Evolutionary conservation across 768 basidiomycete genomes (phyloP).

Genomic region (Tricholoma furcatifolium): DNA sequence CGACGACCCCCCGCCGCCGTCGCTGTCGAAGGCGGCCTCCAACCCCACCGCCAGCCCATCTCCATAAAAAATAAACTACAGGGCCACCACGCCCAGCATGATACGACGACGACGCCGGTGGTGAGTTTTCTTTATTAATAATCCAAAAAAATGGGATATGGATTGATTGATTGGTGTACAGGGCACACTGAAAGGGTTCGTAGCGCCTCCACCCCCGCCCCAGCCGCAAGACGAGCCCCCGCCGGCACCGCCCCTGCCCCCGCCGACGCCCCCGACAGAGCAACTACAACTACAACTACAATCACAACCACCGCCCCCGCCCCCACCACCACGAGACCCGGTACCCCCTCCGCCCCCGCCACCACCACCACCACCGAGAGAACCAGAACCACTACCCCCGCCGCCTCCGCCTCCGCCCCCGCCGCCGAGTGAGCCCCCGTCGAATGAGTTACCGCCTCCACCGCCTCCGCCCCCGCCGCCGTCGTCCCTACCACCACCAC

Average conservation of each 20-base stretch:
- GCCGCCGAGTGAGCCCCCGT: slow-evolving; percentile 35
- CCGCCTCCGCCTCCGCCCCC: slow-evolving; percentile 35
- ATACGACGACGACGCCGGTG: too few species aligned
- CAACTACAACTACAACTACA: slow-evolving; percentile 25
- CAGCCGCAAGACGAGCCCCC: slow-evolving; percentile 25
- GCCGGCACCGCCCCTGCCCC: slow-evolving; percentile 26
- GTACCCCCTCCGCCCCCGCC: too few species aligned
- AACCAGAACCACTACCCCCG: slow-evolving; percentile 28
- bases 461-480: slow-evolving; percentile 21
- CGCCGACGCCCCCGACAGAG: slow-evolving; percentile 30
- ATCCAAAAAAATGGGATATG: not conserved
- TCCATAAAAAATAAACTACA: slow-evolving; percentile 39
- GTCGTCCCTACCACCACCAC: slow-evolving; percentile 17
- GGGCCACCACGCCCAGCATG: slow-evolving; percentile 17
- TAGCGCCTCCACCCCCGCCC: slow-evolving; percentile 31
- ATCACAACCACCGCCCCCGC: slow-evolving; percentile 23
- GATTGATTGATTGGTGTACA: slow-evolving; percentile 13
- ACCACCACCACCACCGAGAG: slow-evolving; percentile 27
- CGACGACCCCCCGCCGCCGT: too few species aligned
- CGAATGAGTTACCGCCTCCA: too few species aligned
- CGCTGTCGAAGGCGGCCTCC: slow-evolving; percentile 21
- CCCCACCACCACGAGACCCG: slow-evolving; percentile 20
- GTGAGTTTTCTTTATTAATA: slow-evolving; percentile 23
- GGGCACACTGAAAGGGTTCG: too few species aligned
- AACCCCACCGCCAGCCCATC: slow-evolving; percentile 31